Evolutionary conservation across 208 protist genomes (phyloP), one percentile per base, ranked within the genome.

Genomic region (Acanthamoeba healyi): DNA sequence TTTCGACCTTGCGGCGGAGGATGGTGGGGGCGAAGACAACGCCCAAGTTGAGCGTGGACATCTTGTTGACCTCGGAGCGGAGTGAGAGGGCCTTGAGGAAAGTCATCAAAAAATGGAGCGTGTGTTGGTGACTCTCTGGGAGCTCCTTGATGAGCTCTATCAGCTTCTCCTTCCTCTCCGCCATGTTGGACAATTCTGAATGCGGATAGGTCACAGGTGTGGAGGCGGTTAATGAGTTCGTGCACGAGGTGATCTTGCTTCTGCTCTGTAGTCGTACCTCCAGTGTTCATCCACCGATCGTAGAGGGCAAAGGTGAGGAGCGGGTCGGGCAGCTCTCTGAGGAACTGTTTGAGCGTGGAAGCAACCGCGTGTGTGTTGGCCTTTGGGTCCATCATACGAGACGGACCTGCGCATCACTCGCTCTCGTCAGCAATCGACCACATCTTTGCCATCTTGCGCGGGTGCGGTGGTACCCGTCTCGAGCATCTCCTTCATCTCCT

Each of bases 221-320:
- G 22, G 19, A n/a, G 19, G 58, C 24, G 24, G 22, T n/a, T 65
- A 19, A 65, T 65, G 67, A 79, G 24, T 22, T 79, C 36, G 54
- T 34, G 7, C 58, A 36, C n/a, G 9, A 4, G 22, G n/a, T n/a
- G n/a, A n/a, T n/a, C n/a, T n/a, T n/a, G n/a, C n/a, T n/a, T n/a
- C n/a, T n/a, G 0, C 9, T 29, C 12, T 14, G 36, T 2, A 0
- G 36, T 42, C 22, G 79, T 92, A 94, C 90, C 90, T 40, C 44
- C 90, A 87, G 90, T 67, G 44, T 81, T 72, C 90, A 94, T 94
- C 72, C 74, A 94, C 24, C 90, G 34, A n/a, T 94, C 90, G 51
- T 65, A 94, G 32, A 94, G 36, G 29, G 24, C 6, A 34, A 94
- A 94, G 6, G 90, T 94, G 24, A 94, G 90, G 22, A 94, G 54